A percentile compares a stretch with the other conserved stretches of the same genome.
phyloP scores from a whole-genome alignment of 2,329 filamentous ascomycete species.

The Zasmidium angulare region DNA sequence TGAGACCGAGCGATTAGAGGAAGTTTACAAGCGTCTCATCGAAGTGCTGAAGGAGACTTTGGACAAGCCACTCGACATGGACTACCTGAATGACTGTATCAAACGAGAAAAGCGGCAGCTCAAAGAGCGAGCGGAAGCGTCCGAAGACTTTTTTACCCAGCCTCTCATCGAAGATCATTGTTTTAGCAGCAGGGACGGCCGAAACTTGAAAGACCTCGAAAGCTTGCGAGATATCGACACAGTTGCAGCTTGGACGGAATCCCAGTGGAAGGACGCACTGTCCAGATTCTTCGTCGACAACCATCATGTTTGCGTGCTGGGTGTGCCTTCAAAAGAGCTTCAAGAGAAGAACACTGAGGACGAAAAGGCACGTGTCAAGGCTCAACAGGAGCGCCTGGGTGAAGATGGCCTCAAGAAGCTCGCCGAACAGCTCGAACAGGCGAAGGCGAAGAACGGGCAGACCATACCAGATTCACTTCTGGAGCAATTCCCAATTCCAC shows the following conservation, averaged over 20 bases:
- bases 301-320: slow-evolving; percentile 82
- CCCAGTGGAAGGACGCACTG: slow-evolving; percentile 79
- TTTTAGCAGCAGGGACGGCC: slow-evolving; percentile 82
- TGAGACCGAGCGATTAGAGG: slow-evolving; percentile 76
- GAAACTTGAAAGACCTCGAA: slow-evolving; percentile 42
- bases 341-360: slow-evolving; percentile 78
- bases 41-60: slow-evolving; percentile 79
- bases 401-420: slow-evolving; percentile 76
- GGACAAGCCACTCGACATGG: slow-evolving; percentile 79
- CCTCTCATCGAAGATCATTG: slow-evolving; percentile 90
- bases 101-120: slow-evolving; percentile 76
- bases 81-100: slow-evolving; percentile 85
- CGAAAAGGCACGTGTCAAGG: slow-evolving; percentile 75
- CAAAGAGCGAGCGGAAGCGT: slow-evolving; percentile 80
- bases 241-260: slow-evolving; percentile 76
- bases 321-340: slow-evolving; percentile 77
- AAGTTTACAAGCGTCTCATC: slow-evolving; percentile 83
- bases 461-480: slow-evolving; percentile 82
- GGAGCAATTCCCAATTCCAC: slow-evolving; percentile 76
- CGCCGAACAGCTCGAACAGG: slow-evolving; percentile 72
- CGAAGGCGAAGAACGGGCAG: slow-evolving; percentile 84
- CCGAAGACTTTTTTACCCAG: slow-evolving; percentile 75
- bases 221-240: slow-evolving; percentile 58
- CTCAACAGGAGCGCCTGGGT: slow-evolving; percentile 76
- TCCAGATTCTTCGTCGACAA: slow-evolving; percentile 83